These are phyloP conservation scores for Aspergillus ellipticus DNA, from an alignment of 495 filamentous ascomycete species.

Conservation along the genomic window DNA sequence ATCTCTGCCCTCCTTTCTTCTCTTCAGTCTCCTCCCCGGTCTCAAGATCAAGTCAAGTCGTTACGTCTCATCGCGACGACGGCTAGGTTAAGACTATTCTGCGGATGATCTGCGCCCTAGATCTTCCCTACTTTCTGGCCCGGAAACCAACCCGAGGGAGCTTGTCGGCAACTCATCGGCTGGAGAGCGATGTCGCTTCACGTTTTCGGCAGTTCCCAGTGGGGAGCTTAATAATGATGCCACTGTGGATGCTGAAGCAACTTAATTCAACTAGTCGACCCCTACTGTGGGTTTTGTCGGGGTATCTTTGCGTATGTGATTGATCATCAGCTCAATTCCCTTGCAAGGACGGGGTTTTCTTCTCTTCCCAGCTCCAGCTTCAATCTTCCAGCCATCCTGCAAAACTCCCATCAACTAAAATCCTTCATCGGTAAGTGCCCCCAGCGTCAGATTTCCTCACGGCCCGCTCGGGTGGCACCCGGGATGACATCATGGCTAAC, in stretches of 20 bases:
- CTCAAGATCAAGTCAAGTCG: background rate
- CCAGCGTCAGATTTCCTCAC: background rate
- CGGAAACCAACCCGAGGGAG: background rate
- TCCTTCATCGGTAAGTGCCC: no score
- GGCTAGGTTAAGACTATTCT: no score
- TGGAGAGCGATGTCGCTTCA: constrained; percentile 13
- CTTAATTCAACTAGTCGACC: background rate
- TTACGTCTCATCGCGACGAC: background rate
- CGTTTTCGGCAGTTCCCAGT: constrained; percentile 16
- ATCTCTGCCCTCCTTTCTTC: background rate
- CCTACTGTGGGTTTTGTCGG: no score
- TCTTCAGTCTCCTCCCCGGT: background rate
- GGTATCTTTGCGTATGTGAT: no score
- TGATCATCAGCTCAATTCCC: no score
- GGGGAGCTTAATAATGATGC: constrained; percentile 3
- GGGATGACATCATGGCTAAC: background rate
- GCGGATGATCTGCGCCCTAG: background rate
- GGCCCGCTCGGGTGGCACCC: background rate
- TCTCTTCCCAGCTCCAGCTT: no score
- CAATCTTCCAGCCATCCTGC: no score
- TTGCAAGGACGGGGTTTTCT: no score
- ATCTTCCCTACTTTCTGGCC: background rate
- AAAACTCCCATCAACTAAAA: no score
- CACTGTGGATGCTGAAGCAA: background rate
- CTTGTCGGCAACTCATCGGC: constrained; percentile 17